These are phyloP conservation scores for Apodospora peruviana DNA, from an alignment of 495 filamentous ascomycete genomes.

Conservation along the genomic window DNA sequence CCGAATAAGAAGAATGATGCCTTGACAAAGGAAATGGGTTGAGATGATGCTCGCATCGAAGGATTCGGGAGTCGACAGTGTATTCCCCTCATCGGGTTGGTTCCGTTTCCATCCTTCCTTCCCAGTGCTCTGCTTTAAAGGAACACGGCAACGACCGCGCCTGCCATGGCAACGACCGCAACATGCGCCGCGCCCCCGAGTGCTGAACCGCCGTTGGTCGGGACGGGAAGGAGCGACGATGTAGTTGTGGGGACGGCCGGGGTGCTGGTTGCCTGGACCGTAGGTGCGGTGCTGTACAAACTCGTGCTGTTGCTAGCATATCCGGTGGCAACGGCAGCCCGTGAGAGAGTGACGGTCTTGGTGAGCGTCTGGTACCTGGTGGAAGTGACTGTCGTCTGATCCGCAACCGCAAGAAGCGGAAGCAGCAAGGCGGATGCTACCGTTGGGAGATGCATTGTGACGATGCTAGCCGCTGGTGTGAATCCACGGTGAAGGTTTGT, in stretches of 20 bases:
- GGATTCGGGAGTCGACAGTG: conserved; percentile 23
- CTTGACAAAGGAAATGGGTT: conserved; percentile 39
- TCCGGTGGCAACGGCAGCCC: conserved; percentile 19
- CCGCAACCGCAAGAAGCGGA: conserved; percentile 34
- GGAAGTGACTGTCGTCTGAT: conserved; percentile 32
- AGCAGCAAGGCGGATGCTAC: conserved; percentile 37
- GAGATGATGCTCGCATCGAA: conserved; percentile 40
- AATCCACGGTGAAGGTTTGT: too few species aligned
- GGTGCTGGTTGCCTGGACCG: conserved; percentile 2
- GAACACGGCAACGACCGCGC: conserved; percentile 40
- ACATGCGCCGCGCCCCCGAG: conserved; percentile 31
- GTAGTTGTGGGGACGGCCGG: conserved; percentile 15
- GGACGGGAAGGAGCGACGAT: conserved; percentile 14
- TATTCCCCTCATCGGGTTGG: not conserved
- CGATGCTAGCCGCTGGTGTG: too few species aligned
- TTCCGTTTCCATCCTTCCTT: not conserved
- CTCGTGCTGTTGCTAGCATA: conserved; percentile 21
- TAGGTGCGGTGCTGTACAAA: conserved; percentile 14
- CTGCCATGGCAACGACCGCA: conserved; percentile 37
- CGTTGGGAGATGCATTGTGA: conserved; percentile 25
- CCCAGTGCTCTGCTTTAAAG: conserved; percentile 26
- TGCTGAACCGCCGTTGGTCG: conserved; percentile 24
- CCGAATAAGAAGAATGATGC: not conserved
- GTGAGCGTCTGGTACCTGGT: conserved; percentile 48
- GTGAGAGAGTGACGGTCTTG: conserved; percentile 44